These are phyloP conservation scores for Calocera viscosa DNA, from an alignment of 768 basidiomycete species.

Conservation along the genomic window DNA sequence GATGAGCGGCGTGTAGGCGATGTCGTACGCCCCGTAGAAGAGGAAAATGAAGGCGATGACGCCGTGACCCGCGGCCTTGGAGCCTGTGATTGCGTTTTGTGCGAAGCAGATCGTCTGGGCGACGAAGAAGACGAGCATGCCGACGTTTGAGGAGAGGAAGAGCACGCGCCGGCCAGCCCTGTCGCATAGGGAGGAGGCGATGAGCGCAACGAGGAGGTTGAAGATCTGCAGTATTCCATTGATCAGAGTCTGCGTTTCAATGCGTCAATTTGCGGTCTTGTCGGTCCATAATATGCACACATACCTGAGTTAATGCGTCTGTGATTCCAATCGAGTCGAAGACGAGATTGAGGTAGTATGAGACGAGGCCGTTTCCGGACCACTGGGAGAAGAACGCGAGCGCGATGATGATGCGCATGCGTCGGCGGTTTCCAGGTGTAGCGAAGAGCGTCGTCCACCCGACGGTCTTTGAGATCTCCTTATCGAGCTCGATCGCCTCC, in stretches of 20 bases:
- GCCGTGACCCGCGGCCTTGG: constrained; percentile 14
- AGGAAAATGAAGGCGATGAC: constrained; percentile 28
- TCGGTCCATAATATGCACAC: too few species aligned
- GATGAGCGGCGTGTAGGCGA: constrained; percentile 67
- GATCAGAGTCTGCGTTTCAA: constrained; percentile 49
- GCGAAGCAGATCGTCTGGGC: constrained; percentile 30
- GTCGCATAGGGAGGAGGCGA: constrained; percentile 53
- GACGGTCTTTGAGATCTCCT: constrained; percentile 37
- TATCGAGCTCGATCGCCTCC: constrained; percentile 52
- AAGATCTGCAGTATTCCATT: constrained; percentile 59
- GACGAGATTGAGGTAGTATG: constrained; percentile 61
- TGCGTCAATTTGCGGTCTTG: too few species aligned
- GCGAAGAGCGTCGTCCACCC: constrained; percentile 43
- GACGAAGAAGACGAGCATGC: constrained; percentile 44
- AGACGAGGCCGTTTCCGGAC: constrained; percentile 58
- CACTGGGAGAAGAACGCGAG: constrained; percentile 64
- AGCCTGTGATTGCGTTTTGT: not conserved
- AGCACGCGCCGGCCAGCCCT: constrained; percentile 54
- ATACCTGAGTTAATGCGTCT: too few species aligned
- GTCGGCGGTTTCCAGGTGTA: constrained; percentile 54
- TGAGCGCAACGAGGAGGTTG: constrained; percentile 47
- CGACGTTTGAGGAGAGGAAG: constrained; percentile 52
- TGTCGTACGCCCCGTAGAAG: constrained; percentile 43
- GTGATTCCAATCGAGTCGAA: constrained; percentile 53
- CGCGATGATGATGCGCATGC: constrained; percentile 54